Evolutionary conservation across 2,329 filamentous ascomycete species (phyloP).

Genomic region (Penicillium expansum): DNA sequence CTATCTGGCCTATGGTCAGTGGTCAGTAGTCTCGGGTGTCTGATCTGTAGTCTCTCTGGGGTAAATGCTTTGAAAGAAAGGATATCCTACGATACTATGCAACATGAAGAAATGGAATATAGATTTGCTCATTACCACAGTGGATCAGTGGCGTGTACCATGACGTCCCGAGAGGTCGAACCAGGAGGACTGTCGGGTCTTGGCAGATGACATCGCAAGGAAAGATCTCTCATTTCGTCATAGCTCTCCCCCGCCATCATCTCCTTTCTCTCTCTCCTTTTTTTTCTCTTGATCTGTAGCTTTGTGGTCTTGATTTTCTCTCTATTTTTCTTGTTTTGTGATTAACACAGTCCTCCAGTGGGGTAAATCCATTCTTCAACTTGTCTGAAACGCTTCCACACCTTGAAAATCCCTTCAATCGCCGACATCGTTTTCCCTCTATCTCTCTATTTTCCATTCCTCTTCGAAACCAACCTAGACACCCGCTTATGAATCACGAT

Average conservation of each 20-base stretch:
- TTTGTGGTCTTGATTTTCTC: not conserved
- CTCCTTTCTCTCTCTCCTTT: constrained; percentile 4
- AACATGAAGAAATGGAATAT: not conserved
- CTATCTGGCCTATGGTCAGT: too few species aligned
- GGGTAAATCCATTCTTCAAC: not conserved
- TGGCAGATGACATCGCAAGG: constrained; percentile 13
- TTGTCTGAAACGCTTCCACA: not conserved
- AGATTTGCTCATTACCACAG: not conserved
- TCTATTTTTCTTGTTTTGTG: not conserved
- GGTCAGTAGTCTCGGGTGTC: not conserved
- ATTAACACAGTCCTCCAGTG: constrained; percentile 1
- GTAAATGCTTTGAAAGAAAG: not conserved
- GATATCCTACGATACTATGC: not conserved
- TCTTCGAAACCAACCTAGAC: not conserved
- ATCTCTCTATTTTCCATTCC: not conserved
- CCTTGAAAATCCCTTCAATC: constrained; percentile 1
- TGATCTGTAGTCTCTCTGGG: not conserved
- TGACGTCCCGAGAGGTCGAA: constrained; percentile 12
- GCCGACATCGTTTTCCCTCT: not conserved
- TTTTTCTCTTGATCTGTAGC: not conserved
- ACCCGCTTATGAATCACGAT: constrained; percentile 5
- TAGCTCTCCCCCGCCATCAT: constrained; percentile 9
- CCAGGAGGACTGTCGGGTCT: not conserved
- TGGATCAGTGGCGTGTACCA: constrained; percentile 16
- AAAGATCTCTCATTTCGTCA: constrained; percentile 7